A percentile compares a stretch with the other conserved stretches of the same genome.
phyloP scores from a whole-genome alignment of 1,284 basidiomycete species.

The Malassezia dermatis region DNA sequence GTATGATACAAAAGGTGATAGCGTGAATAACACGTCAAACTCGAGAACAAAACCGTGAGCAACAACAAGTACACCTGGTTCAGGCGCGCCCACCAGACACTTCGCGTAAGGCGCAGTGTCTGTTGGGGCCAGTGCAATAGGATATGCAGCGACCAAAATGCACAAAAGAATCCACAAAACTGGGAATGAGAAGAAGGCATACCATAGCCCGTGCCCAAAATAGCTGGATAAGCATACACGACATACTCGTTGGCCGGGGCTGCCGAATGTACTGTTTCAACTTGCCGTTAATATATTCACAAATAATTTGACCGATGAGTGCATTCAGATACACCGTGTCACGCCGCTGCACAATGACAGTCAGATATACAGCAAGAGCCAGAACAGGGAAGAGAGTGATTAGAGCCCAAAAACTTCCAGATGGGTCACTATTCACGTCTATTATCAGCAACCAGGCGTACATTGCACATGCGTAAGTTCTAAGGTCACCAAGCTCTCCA shows the following conservation, averaged over 20 bases:
- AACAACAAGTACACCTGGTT: constrained; percentile 52
- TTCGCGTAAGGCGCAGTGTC: constrained; percentile 49
- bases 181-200: constrained; percentile 81
- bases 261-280: constrained; percentile 63
- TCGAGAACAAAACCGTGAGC: constrained; percentile 55
- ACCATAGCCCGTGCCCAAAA: constrained; percentile 64
- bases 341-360: constrained; percentile 62
- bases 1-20: constrained; percentile 66
- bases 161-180: constrained; percentile 74
- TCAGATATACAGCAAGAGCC: constrained; percentile 57
- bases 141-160: constrained; percentile 65
- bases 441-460: constrained; percentile 8
- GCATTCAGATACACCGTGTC: constrained; percentile 68
- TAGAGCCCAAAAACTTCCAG: constrained; percentile 29
- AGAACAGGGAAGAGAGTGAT: constrained; percentile 43
- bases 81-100: constrained; percentile 21
- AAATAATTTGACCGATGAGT: constrained; percentile 67
- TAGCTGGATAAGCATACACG: constrained; percentile 49
- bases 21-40: constrained; percentile 65
- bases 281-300: constrained; percentile 62
- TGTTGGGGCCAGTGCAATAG: constrained; percentile 59
- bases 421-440: constrained; percentile 21
- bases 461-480: constrained; percentile 41
- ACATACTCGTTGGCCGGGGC: constrained; percentile 59
- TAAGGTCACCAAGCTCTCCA: constrained; percentile 13